Evolutionary conservation across 2,329 filamentous ascomycete species (phyloP), one percentile per base, ranked within the genome.

Genomic region (Dactylellina drechsleri): DNA sequence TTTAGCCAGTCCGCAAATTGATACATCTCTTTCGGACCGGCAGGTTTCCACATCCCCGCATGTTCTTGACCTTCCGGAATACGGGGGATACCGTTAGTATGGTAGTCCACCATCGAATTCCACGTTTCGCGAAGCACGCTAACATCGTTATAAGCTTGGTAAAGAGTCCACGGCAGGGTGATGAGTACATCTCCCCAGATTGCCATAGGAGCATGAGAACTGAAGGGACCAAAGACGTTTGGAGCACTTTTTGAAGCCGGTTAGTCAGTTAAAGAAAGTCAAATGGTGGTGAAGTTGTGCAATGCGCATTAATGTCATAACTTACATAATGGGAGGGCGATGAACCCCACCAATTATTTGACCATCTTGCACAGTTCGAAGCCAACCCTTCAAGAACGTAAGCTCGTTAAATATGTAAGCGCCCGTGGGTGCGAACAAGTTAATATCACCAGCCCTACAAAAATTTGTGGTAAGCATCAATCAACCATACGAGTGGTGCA

Each of bases 371-470:
- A 86, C 77, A 68, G 87, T 86, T 65, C 82, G 80, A 23, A 85
- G 81, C 86, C 85, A 89, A 60, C 78, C 81, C 20, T 81, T 78
- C 67, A 85, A 84, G 74, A 88, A 84, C 0, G 85, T 85, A 0
- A 82, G 79, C 0, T 84, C 84, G 77, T 87, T 82, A 79, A 85
- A 89, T 0, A 89, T 81, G 76, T 85, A 88, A 62, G 83, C 85
- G 0, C 85, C 83, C 0, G 85, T 84, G 0, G 85, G 84, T 0
- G 82, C 80, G 67, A 88, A 88, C 45, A 66, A 40, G 16, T 66
- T 66, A 7, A 66, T 56, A 57, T 66, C 61, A 36, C 61, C 61
- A 20, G 61, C 15, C 61, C 61, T 66, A 54, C 36, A 10, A 5
- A 36, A 36, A n/a, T 2, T 2, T n/a, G 15, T 18, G 7, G 43